phyloP scores from a whole-genome alignment of 305 asterid genomes.

The Rubia balearica region DNA sequence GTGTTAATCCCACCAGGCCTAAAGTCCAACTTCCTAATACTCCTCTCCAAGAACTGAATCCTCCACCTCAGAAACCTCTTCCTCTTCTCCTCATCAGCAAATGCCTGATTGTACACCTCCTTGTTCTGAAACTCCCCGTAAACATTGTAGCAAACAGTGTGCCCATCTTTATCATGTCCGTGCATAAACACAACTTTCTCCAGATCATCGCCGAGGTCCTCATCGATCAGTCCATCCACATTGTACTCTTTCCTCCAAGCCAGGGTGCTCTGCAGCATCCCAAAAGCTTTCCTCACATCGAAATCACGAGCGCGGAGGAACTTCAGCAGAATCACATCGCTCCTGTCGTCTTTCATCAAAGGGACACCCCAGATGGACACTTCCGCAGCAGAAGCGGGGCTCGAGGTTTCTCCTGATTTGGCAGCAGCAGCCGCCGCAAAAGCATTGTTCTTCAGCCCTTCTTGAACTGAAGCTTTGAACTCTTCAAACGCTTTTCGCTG shows the following conservation, averaged over 20 bases:
- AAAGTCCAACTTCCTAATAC: slow-evolving; percentile 78
- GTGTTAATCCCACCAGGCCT: slow-evolving; percentile 70
- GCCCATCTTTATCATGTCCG: slow-evolving; percentile 78
- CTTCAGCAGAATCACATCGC: slow-evolving; percentile 65
- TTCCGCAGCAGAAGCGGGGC: slow-evolving; percentile 30
- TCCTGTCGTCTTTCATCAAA: slow-evolving; percentile 56
- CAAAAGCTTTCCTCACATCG: slow-evolving; percentile 55
- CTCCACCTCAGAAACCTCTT: slow-evolving; percentile 72
- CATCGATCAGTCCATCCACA: slow-evolving; percentile 55
- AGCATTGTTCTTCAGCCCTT: slow-evolving; percentile 30
- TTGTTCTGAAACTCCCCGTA: slow-evolving; percentile 91
- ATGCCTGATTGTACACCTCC: slow-evolving; percentile 64
- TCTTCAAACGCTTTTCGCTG: slow-evolving; percentile 49
- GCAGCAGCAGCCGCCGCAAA: slow-evolving; percentile 12
- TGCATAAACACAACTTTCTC: slow-evolving; percentile 89
- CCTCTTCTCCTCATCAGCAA: slow-evolving; percentile 66
- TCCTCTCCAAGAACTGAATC: slow-evolving; percentile 86
- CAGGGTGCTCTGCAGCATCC: slow-evolving; percentile 64
- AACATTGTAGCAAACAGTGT: slow-evolving; percentile 86
- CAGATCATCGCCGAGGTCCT: slow-evolving; percentile 74
- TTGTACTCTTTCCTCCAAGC: slow-evolving; percentile 61
- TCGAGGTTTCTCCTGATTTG: slow-evolving; percentile 15
- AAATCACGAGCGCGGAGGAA: slow-evolving; percentile 87
- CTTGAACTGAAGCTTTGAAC: slow-evolving; percentile 44
- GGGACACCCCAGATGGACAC: slow-evolving; percentile 81